Evolutionary conservation across 2,329 filamentous ascomycete species (phyloP).

Genomic region (Ilyonectria robusta): DNA sequence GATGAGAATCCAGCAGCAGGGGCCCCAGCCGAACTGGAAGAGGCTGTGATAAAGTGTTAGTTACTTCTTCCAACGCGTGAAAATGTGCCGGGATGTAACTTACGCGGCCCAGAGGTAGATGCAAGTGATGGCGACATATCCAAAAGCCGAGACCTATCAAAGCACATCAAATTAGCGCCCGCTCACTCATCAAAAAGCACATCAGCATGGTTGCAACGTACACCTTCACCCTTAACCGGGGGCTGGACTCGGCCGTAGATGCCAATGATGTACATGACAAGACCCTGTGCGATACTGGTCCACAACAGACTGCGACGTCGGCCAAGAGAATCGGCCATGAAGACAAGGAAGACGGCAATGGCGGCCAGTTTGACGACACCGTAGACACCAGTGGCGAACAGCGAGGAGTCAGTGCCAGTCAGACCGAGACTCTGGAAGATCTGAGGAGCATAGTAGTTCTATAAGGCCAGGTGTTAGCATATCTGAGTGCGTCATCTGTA

Average conservation of each 20-base stretch:
- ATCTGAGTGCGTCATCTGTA: neutral
- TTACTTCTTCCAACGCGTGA: neutral
- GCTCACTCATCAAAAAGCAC: neutral
- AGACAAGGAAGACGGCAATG: slow-evolving; percentile 60
- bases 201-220: neutral
- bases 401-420: slow-evolving; percentile 39
- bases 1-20: neutral
- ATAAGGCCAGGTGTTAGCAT: neutral
- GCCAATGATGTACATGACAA: slow-evolving; percentile 27
- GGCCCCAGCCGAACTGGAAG: slow-evolving; percentile 72
- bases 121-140: slow-evolving; percentile 78
- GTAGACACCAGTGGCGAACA: slow-evolving; percentile 50
- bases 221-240: neutral
- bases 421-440: slow-evolving; percentile 50
- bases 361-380: slow-evolving; percentile 48
- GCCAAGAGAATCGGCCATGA: slow-evolving; percentile 47
- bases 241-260: slow-evolving; percentile 31
- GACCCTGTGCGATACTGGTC: slow-evolving; percentile 21
- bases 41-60: slow-evolving; percentile 44
- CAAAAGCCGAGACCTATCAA: slow-evolving; percentile 70
- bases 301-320: slow-evolving; percentile 24
- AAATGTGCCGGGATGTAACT: slow-evolving; percentile 29
- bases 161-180: slow-evolving; percentile 10
- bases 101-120: slow-evolving; percentile 78
- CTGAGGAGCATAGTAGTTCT: slow-evolving; percentile 48